These are phyloP conservation scores for Ustilago trichophora DNA, from an alignment of 1,284 basidiomycete species.

Conservation along the genomic window DNA sequence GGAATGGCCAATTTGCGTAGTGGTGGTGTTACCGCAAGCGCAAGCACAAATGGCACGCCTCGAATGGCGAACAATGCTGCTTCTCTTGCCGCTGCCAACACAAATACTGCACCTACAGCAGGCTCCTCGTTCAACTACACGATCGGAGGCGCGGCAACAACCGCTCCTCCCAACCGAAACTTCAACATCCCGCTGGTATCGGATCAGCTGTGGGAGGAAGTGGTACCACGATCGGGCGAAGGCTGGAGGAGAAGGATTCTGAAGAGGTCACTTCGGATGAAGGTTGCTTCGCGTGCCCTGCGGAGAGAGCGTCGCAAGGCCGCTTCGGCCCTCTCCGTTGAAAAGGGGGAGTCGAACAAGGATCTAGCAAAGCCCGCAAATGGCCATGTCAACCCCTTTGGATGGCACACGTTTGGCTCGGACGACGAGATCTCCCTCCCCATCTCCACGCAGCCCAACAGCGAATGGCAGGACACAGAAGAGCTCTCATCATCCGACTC, in stretches of 20 bases:
- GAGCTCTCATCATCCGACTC: conserved; percentile 17
- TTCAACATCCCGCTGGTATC: conserved; percentile 40
- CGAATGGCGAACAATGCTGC: not conserved
- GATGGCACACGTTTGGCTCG: conserved; percentile 27
- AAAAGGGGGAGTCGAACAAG: not conserved
- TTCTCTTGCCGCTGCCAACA: conserved; percentile 1
- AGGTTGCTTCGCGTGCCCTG: conserved; percentile 1
- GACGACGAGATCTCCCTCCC: too few species aligned
- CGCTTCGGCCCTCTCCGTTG: not conserved
- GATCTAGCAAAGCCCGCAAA: not conserved
- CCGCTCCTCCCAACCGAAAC: conserved; percentile 20
- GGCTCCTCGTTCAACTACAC: conserved; percentile 21
- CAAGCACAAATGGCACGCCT: conserved; percentile 17
- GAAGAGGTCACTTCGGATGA: conserved; percentile 18
- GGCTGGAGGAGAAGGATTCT: conserved; percentile 26
- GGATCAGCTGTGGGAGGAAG: conserved; percentile 49
- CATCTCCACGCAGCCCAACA: too few species aligned
- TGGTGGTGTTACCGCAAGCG: not conserved
- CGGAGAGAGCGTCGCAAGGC: conserved; percentile 15
- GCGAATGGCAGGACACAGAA: conserved; percentile 12
- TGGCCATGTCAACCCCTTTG: conserved; percentile 9
- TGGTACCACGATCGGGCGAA: conserved; percentile 38
- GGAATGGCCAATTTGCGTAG: conserved; percentile 1
- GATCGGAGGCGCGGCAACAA: conserved; percentile 11
- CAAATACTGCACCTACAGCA: not conserved